Evolutionary conservation across 2,329 filamentous ascomycete species (phyloP).

Genomic region (Alternaria arborescens): DNA sequence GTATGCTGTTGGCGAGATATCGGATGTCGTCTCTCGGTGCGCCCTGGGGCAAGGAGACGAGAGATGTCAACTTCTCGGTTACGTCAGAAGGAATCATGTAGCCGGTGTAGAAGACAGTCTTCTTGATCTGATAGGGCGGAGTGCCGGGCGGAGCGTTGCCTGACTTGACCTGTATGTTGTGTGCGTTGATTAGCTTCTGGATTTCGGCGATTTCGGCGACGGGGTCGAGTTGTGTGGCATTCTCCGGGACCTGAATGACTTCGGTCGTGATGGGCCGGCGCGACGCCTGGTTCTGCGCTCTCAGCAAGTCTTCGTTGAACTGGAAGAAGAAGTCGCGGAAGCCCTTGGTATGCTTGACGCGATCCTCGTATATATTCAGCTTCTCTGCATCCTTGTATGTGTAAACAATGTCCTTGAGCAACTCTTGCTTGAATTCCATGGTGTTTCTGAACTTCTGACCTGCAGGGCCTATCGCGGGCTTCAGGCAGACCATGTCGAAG

Average conservation of each 20-base stretch:
- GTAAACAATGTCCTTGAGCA: slow-evolving; percentile 81
- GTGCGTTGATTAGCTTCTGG: slow-evolving; percentile 86
- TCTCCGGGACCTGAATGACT: slow-evolving; percentile 86
- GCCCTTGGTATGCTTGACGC: slow-evolving; percentile 72
- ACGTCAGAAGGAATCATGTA: slow-evolving; percentile 82
- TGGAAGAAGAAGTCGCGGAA: slow-evolving; percentile 86
- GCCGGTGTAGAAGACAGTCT: slow-evolving; percentile 89
- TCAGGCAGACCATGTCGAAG: slow-evolving; percentile 88
- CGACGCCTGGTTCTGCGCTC: slow-evolving; percentile 53
- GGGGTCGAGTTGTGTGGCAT: slow-evolving; percentile 76
- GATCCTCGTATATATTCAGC: slow-evolving; percentile 74
- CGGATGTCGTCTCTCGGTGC: slow-evolving; percentile 76
- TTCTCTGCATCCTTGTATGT: slow-evolving; percentile 87
- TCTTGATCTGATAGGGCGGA: slow-evolving; percentile 75
- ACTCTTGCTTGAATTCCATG: slow-evolving; percentile 90
- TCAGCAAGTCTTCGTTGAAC: slow-evolving; percentile 72
- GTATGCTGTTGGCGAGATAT: slow-evolving; percentile 85
- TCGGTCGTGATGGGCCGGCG: slow-evolving; percentile 76
- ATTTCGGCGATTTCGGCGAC: slow-evolving; percentile 82
- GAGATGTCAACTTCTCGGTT: slow-evolving; percentile 73
- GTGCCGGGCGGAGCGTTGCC: slow-evolving; percentile 56
- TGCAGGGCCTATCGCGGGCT: slow-evolving; percentile 82
- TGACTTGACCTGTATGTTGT: slow-evolving; percentile 71
- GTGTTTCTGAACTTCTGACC: slow-evolving; percentile 82
- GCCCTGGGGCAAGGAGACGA: slow-evolving; percentile 71